Conservation (phyloP, 2,329 filamentous ascomycete genomes). For the Talaromyces pinophilus region DNA sequence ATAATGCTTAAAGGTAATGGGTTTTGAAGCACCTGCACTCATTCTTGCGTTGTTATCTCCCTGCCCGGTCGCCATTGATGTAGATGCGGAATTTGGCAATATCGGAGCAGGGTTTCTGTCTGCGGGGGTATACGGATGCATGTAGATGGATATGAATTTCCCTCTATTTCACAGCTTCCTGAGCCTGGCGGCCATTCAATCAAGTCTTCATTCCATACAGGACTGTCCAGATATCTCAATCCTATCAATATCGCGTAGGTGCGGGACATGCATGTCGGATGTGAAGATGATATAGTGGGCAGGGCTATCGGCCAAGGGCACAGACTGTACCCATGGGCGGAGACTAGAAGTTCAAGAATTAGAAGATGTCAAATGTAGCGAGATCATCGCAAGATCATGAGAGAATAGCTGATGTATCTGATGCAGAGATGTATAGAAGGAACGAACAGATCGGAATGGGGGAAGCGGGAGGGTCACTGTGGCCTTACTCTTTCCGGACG, state of each 20-base stretch:
- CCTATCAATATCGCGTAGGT: conserved; percentile 1
- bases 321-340: background rate
- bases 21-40: conserved; percentile 3
- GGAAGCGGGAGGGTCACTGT: conserved; percentile 8
- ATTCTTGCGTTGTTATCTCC: conserved; percentile 8
- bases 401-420: background rate
- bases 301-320: conserved; percentile 7
- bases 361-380: background rate
- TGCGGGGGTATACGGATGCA: conserved; percentile 2
- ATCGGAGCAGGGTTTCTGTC: conserved; percentile 11
- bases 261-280: conserved; percentile 18
- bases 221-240: background rate
- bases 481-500: conserved; percentile 18
- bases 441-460: conserved; percentile 2
- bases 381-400: background rate
- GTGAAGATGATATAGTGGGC: background rate
- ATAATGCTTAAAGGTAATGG: conserved; percentile 23
- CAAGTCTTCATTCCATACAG: background rate
- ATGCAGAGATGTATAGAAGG: background rate
- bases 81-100: conserved; percentile 2
- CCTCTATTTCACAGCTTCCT: background rate
- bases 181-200: background rate
- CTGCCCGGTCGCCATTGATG: background rate
- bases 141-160: background rate
- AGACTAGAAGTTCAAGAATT: background rate